Conservation (phyloP, 371 early-diverging fungal genomes). For the Haplosporangium sp. region DNA sequence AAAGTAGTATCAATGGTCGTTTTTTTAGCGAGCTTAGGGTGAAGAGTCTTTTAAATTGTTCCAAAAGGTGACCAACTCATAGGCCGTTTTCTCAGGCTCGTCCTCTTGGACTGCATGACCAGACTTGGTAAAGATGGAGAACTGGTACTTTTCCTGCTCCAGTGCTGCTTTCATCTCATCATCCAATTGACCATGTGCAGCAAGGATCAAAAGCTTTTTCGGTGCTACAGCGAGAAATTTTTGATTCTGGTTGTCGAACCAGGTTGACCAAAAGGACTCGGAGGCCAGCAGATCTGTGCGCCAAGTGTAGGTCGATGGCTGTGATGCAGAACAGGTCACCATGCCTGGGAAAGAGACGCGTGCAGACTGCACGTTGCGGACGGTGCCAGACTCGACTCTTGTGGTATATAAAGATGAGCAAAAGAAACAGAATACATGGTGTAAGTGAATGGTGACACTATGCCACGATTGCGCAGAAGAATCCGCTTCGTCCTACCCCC, state of each 20-base stretch:
- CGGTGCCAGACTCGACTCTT: slow-evolving; percentile 67
- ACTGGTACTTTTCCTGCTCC: slow-evolving; percentile 92
- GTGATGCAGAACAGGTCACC: slow-evolving; percentile 26
- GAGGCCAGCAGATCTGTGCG: slow-evolving; percentile 75
- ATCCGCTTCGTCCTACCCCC: too few species aligned
- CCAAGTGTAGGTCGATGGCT: slow-evolving; percentile 60
- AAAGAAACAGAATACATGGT: slow-evolving; percentile 24
- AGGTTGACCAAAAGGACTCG: slow-evolving; percentile 80
- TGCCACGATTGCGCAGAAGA: too few species aligned
- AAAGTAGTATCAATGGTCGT: too few species aligned
- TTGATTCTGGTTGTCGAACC: slow-evolving; percentile 83
- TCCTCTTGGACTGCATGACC: slow-evolving; percentile 95
- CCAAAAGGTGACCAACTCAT: slow-evolving; percentile 57
- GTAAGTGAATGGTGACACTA: slow-evolving; percentile 1
- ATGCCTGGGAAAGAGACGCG: slow-evolving; percentile 81
- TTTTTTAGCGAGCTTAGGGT: too few species aligned
- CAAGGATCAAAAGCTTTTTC: slow-evolving; percentile 85
- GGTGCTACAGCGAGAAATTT: slow-evolving; percentile 76
- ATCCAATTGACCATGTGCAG: slow-evolving; percentile 88
- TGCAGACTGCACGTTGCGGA: slow-evolving; percentile 78
- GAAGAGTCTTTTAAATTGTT: slow-evolving; percentile 11
- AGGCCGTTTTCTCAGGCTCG: slow-evolving; percentile 76
- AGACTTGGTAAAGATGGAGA: slow-evolving; percentile 76
- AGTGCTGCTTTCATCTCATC: slow-evolving; percentile 88
- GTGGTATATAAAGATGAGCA: neutral